phyloP scores from a whole-genome alignment of 2,329 filamentous ascomycete species.

The Alternaria arbusti region DNA sequence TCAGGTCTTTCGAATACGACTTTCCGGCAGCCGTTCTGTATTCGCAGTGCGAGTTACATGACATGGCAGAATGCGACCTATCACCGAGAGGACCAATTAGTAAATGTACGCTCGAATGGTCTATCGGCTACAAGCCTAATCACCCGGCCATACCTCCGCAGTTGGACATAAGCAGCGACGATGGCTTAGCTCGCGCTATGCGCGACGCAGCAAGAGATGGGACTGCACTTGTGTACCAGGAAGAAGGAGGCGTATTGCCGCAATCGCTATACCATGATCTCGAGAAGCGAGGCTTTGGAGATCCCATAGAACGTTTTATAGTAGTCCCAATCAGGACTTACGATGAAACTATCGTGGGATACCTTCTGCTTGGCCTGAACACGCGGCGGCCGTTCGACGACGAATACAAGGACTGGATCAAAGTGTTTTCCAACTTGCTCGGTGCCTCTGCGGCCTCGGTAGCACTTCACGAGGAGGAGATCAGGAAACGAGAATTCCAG shows the following conservation, averaged over 20 bases:
- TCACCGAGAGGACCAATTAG: background rate
- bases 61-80: background rate
- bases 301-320: conserved; percentile 9
- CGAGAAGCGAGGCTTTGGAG: conserved; percentile 17
- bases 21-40: conserved; percentile 17
- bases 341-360: conserved; percentile 5
- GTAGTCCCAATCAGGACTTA: conserved; percentile 11
- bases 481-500: conserved; percentile 11
- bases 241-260: conserved; percentile 9
- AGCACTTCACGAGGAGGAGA: conserved; percentile 22
- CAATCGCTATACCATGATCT: conserved; percentile 7
- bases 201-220: background rate
- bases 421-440: conserved; percentile 19
- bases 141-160: conserved; percentile 8
- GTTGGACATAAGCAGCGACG: conserved; percentile 2
- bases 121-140: conserved; percentile 8
- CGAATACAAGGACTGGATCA: conserved; percentile 24
- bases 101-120: conserved; percentile 10
- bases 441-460: conserved; percentile 23
- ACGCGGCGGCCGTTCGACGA: conserved; percentile 24
- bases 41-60: conserved; percentile 2
- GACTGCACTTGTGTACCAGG: background rate
- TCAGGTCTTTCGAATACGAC: conserved; percentile 17
- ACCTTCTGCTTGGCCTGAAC: conserved; percentile 17
- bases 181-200: conserved; percentile 6